Conservation (phyloP, 176 grass and related monocot species). For the Triticum monococcum region DNA sequence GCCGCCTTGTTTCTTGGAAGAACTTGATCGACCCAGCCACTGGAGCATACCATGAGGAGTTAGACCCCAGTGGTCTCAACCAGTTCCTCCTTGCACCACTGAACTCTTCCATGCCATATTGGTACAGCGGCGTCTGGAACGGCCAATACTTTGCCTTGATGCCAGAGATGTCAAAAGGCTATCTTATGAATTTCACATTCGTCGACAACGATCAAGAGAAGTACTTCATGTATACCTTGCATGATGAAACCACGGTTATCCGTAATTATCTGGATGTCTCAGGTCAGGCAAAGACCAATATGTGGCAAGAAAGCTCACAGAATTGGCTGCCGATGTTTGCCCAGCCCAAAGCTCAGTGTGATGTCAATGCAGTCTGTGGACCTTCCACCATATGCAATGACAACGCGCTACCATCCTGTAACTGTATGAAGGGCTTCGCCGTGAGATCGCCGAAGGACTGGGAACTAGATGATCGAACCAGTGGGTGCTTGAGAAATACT, state of each 20-base stretch:
- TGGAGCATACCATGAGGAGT: conserved; percentile 23
- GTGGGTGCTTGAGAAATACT: conserved; percentile 44
- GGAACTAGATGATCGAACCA: conserved; percentile 25
- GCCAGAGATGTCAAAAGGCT: conserved; percentile 13
- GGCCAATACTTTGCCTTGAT: conserved; percentile 31
- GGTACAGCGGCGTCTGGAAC: conserved; percentile 45
- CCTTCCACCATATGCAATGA: conserved; percentile 43
- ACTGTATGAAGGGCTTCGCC: conserved; percentile 48
- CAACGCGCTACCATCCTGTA: conserved; percentile 12
- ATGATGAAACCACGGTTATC: neutral
- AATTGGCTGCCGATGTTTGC: conserved; percentile 21
- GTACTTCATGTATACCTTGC: conserved; percentile 33
- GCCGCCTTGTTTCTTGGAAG: conserved; percentile 39
- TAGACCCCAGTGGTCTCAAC: conserved; percentile 7
- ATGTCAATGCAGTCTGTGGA: conserved; percentile 39
- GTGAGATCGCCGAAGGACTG: conserved; percentile 17
- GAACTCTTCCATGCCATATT: conserved; percentile 22
- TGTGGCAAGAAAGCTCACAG: conserved; percentile 23
- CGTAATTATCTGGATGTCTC: conserved; percentile 12
- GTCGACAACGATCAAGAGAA: conserved; percentile 6
- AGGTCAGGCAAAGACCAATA: conserved; percentile 2
- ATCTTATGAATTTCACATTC: conserved; percentile 6
- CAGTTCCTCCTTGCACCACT: neutral
- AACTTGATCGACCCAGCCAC: conserved; percentile 24
- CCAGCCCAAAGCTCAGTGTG: conserved; percentile 32